These are phyloP conservation scores for Thelonectria blattea DNA, from an alignment of 2,329 filamentous ascomycete species.

Conservation along the genomic window DNA sequence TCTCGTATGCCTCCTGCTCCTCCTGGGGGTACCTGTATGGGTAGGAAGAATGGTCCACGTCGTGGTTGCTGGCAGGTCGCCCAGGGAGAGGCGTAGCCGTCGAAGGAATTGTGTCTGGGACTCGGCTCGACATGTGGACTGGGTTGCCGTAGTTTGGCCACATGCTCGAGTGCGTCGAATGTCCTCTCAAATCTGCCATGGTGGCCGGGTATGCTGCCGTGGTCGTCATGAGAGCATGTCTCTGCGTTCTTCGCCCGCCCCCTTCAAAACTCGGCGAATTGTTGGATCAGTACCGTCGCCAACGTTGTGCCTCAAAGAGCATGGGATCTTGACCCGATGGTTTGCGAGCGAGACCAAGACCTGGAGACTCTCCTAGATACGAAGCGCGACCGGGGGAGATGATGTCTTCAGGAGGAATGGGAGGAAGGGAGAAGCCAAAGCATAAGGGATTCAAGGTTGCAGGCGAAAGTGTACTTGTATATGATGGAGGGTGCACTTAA, in stretches of 20 bases:
- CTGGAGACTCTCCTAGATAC: conserved; percentile 23
- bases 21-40: conserved; percentile 62
- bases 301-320: conserved; percentile 29
- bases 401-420: conserved; percentile 17
- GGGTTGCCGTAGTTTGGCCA: conserved; percentile 64
- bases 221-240: conserved; percentile 66
- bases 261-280: conserved; percentile 32
- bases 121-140: conserved; percentile 60
- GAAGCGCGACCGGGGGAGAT: conserved; percentile 23
- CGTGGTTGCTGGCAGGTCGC: conserved; percentile 57
- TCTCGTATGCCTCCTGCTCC: conserved; percentile 60
- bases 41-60: conserved; percentile 58
- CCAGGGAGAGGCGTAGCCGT: conserved; percentile 55
- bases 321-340: conserved; percentile 29
- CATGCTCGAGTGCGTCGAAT: conserved; percentile 62
- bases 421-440: conserved; percentile 26
- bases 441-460: conserved; percentile 43
- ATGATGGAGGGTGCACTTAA: conserved; percentile 49
- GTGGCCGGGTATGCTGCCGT: conserved; percentile 65
- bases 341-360: conserved; percentile 21
- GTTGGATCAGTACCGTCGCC: conserved; percentile 35
- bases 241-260: conserved; percentile 32
- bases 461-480: conserved; percentile 55
- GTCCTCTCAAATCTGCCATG: conserved; percentile 69
- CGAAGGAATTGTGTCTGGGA: conserved; percentile 55